Evolutionary conservation across 106 monocot species (phyloP), one percentile per base, ranked within the genome.

Genomic region (Dendrobium officinale): DNA sequence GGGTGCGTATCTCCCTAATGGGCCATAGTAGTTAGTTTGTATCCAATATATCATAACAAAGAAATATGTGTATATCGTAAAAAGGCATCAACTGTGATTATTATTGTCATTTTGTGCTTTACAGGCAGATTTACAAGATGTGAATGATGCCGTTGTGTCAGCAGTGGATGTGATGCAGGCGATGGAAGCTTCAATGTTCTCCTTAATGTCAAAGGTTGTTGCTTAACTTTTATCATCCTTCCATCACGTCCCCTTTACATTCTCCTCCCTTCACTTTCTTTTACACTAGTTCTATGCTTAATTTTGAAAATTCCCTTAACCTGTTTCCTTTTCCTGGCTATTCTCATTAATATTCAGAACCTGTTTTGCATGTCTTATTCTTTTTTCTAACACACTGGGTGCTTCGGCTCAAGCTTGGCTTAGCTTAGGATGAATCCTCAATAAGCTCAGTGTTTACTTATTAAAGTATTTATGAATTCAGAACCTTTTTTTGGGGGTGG

Each of bases 101-200:
- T 44, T 27, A 19, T 59, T 75, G 13, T 61, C 18, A 44, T 72
- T 55, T 16, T 55, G 33, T 45, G 41, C n/a, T 77, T 45, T 78
- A 78, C 86, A 93, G 92, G 92, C 88, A 48, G 88, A 90, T 59
- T 67, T 85, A 22, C 90, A 90, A 81, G 83, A 85, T 22, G 84
- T 89, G 45, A 92, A 88, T 82, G 82, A 89, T 82, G 89, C 92
- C 45, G 81, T 92, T 55, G 64, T 82, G 78, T 87, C 89, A n/a
- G 84, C 92, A n/a, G 89, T 89, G 75, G 89, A 89, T 77, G 87
- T 86, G 22, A 88, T 92, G 92, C 87, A 89, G 67, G 75, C 89
- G 41, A 89, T 92, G 92, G 84, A 82, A 59, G 84, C 87, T 78
- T 88, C 89, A 13, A 85, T 92, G 80, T 84, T 81, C 75, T 87